A percentile compares a stretch with the other conserved stretches of the same genome.
phyloP scores from a whole-genome alignment of 495 filamentous ascomycete species.

The Penicillium argentinense region DNA sequence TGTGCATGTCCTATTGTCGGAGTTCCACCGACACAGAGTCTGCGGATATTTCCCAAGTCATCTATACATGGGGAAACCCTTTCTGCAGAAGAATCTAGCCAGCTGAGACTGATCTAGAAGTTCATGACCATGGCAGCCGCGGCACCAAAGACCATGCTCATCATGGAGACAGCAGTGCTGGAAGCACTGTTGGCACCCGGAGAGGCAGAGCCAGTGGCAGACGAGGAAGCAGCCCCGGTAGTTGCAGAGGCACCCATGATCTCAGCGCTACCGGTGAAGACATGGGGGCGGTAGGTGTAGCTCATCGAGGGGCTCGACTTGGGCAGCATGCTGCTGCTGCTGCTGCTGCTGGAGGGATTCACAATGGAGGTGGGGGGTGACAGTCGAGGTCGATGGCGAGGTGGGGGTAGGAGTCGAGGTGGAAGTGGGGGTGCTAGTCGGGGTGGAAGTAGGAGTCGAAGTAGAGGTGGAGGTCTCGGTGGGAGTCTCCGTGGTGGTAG shows the following conservation, averaged over 20 bases:
- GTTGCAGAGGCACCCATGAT: constrained; percentile 13
- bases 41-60: constrained; percentile 2
- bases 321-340: constrained; percentile 15
- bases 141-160: constrained; percentile 30
- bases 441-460: constrained; percentile 23
- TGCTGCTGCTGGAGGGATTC: constrained; percentile 10
- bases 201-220: constrained; percentile 11
- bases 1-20: constrained; percentile 14
- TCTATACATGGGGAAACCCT: constrained; percentile 10
- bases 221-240: constrained; percentile 10
- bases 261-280: constrained; percentile 29
- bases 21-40: constrained; percentile 1
- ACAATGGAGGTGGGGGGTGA: constrained; percentile 5
- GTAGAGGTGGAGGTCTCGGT: constrained; percentile 21
- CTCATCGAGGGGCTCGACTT: constrained; percentile 23
- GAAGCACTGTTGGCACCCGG: constrained; percentile 22
- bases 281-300: constrained; percentile 37
- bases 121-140: constrained; percentile 27
- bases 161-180: constrained; percentile 23
- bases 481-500: constrained; percentile 22
- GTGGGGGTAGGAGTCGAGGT: constrained; percentile 20
- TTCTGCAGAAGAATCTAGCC: not conserved
- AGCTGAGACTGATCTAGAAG: constrained; percentile 15
- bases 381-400: constrained; percentile 13
- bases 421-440: constrained; percentile 16